Evolutionary conservation across 2,329 filamentous ascomycete genomes (phyloP).

Genomic region (Penicillium sp.): DNA sequence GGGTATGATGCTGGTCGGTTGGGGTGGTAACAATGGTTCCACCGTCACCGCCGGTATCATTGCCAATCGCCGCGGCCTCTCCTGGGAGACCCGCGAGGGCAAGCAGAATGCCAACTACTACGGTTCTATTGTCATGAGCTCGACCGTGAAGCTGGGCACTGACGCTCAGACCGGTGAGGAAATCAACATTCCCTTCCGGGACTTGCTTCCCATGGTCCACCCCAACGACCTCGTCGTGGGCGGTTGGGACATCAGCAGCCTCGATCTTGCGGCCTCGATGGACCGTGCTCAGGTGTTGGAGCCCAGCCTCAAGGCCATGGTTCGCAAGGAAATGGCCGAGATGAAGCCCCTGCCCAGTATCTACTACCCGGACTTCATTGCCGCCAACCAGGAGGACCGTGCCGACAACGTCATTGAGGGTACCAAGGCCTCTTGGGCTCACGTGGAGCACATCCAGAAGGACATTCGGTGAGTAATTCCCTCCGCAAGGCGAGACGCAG

Average conservation of each 20-base stretch:
- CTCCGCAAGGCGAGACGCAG: background rate
- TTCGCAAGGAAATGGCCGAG: conserved; percentile 85
- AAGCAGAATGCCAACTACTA: conserved; percentile 89
- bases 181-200: conserved; percentile 92
- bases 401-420: conserved; percentile 86
- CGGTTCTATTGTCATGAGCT: conserved; percentile 93
- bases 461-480: conserved; percentile 66
- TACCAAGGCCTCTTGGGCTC: conserved; percentile 73
- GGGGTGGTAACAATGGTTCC: conserved; percentile 96
- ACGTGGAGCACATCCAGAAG: conserved; percentile 87
- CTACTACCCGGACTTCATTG: conserved; percentile 99
- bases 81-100: conserved; percentile 93
- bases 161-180: conserved; percentile 79
- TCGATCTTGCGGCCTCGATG: conserved; percentile 89
- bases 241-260: conserved; percentile 92
- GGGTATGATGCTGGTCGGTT: conserved; percentile 95
- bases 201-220: conserved; percentile 92
- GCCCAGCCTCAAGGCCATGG: conserved; percentile 81
- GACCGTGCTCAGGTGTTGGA: conserved; percentile 92
- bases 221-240: conserved; percentile 92
- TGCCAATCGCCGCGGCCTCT: conserved; percentile 79
- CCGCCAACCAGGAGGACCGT: conserved; percentile 93
- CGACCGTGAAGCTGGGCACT: conserved; percentile 91
- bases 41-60: conserved; percentile 96
- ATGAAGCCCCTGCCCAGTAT: conserved; percentile 89